phyloP scores from a whole-genome alignment of 129 eudicot species.

The Artemisia argyi region DNA sequence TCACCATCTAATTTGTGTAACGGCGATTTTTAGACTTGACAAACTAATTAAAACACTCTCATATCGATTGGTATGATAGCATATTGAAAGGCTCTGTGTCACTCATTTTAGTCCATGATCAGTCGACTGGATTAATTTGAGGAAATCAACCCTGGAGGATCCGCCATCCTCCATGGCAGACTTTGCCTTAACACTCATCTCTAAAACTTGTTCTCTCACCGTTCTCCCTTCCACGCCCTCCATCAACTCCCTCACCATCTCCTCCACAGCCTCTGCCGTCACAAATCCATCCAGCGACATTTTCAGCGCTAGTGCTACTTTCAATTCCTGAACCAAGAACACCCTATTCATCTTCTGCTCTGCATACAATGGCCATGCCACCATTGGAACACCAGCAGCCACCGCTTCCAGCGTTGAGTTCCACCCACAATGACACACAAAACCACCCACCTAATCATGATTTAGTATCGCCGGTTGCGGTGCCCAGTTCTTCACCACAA shows the following conservation, averaged over 20 bases:
- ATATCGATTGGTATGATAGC: too few relatives aligned
- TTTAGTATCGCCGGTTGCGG: slow-evolving; percentile 52
- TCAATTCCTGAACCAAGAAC: slow-evolving; percentile 51
- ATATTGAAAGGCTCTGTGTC: too few relatives aligned
- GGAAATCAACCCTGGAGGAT: slow-evolving; percentile 17
- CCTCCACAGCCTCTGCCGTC: slow-evolving; percentile 7
- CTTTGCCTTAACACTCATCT: slow-evolving; percentile 28
- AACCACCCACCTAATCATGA: slow-evolving; percentile 69
- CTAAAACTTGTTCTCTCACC: slow-evolving; percentile 16
- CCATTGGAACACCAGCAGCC: slow-evolving; percentile 59
- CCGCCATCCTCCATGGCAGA: slow-evolving; percentile 22
- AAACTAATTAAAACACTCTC: too few relatives aligned
- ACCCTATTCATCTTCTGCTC: slow-evolving; percentile 64
- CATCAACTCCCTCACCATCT: slow-evolving; percentile 30
- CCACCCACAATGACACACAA: slow-evolving; percentile 82
- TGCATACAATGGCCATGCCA: slow-evolving; percentile 72
- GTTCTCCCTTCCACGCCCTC: slow-evolving; percentile 27
- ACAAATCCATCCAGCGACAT: slow-evolving; percentile 36
- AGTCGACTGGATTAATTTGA: not conserved
- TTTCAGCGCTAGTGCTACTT: slow-evolving; percentile 43
- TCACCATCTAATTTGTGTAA: too few relatives aligned
- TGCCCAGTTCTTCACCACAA: slow-evolving; percentile 65
- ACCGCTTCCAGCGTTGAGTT: slow-evolving; percentile 68
- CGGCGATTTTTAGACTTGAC: too few relatives aligned
- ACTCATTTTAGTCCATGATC: too few relatives aligned